These are phyloP conservation scores for Pittosporum tobira DNA, from an alignment of 129 eudicot species.

Conservation along the genomic window DNA sequence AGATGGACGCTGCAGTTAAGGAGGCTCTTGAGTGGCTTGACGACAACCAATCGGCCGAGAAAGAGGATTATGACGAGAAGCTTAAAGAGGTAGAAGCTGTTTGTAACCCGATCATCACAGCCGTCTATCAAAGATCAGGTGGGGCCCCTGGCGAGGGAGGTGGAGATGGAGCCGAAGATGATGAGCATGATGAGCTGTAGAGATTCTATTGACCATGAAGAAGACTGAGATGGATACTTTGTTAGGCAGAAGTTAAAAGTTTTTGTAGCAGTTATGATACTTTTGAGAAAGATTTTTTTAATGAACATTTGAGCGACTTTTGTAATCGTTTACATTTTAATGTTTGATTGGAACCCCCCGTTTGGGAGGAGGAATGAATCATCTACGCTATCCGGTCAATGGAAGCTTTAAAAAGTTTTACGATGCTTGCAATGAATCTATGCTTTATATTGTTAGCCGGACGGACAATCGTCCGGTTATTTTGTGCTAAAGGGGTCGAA, in stretches of 20 bases:
- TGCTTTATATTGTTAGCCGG: too few species aligned
- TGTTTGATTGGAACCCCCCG: too few species aligned
- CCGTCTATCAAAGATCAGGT: constrained; percentile 67
- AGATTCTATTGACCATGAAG: constrained; percentile 12
- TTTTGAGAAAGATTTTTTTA: too few species aligned
- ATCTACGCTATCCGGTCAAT: too few species aligned
- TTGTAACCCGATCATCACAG: constrained; percentile 60
- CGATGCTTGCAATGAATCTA: too few species aligned
- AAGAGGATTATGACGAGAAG: constrained; percentile 64
- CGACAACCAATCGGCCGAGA: constrained; percentile 59
- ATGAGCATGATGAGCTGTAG: constrained; percentile 65
- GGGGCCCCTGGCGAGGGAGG: constrained; percentile 40
- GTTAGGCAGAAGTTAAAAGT: constrained; percentile 14
- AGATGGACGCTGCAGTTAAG: constrained; percentile 54
- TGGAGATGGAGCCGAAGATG: constrained; percentile 27
- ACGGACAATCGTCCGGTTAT: too few species aligned
- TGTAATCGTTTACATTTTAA: too few species aligned
- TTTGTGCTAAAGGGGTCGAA: too few species aligned
- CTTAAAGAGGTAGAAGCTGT: constrained; percentile 63
- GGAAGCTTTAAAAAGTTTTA: too few species aligned
- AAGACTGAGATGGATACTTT: constrained; percentile 2
- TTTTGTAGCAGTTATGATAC: too few species aligned
- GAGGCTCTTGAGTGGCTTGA: constrained; percentile 69
- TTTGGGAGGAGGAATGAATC: too few species aligned
- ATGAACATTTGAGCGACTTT: too few species aligned